Base-by-base conservation (phyloP, 2,329 filamentous ascomycete species). In the Plectosphaerella plurivora region DNA sequence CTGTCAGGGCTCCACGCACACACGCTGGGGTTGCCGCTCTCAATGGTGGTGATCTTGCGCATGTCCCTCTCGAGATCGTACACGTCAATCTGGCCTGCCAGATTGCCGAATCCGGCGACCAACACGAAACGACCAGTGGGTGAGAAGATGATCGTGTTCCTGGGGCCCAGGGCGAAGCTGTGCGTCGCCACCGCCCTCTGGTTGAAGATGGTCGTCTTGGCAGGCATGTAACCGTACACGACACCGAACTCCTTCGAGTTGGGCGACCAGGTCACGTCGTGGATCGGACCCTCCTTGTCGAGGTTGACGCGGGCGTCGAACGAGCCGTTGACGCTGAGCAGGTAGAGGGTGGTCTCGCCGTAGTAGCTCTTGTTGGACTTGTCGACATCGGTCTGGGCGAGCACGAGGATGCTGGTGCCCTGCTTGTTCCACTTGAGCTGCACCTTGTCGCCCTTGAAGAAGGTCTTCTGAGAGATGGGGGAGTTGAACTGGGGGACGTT, bases 351-450 rank as follows among this genome's bases (percentile, higher is more conserved):
- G 10, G 94, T 97, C 76, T 99, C 94, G 66, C 94, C 94, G 63
- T 99, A 99, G 76, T 99, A 99, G 73, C 91, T 97, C 84, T 97
- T 97, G 73, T 95, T 95, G 53, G 91, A 91, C 76, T 94, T 95
- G 74, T 99, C 94, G 51, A 97, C 94, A 57, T 99, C 94, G 33
- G 94, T 99, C 76, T 97, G 92, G 52, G 94, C 93, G 64, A 99
- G 83, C 60, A 97, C 93, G 65, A 99, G 88, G 67, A 97, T 73
- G 68, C 87, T 93, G 37, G 92, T 96, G 50, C 94, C 94, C 56
- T 91, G 79, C 60, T 87, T 83, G 73, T 99, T 99, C 94, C 94
- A 99, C 77, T 97, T 97, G 66, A 99, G 77, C 73, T 97, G 91
- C 47, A 99, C 93, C 77, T 97, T 97, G 78, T 99, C 94, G 58